phyloP scores from a whole-genome alignment of 306 rosid genomes.

The Betula pendula region DNA sequence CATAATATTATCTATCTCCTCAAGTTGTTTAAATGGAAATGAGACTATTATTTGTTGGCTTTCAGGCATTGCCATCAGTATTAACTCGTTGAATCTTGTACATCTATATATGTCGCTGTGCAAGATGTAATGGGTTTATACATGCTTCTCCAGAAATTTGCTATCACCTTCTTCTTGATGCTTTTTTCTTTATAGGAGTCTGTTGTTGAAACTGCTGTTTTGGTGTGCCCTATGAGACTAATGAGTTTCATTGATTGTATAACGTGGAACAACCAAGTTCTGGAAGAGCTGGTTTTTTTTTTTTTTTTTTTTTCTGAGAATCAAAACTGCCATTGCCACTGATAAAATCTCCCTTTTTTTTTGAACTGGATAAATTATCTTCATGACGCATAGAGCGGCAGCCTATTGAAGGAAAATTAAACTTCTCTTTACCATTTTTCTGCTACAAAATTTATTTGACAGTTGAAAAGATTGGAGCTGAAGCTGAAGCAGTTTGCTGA shows the following conservation, averaged over 20 bases:
- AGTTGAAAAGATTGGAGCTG: conserved; percentile 96
- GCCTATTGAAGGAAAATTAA: not conserved
- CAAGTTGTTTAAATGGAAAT: not conserved
- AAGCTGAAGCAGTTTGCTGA: conserved; percentile 99
- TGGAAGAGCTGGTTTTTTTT: conserved; percentile 1
- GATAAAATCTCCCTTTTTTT: not conserved
- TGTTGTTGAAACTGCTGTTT: not conserved
- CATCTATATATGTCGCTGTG: not conserved
- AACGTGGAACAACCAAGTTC: not conserved
- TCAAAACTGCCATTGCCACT: conserved; percentile 1
- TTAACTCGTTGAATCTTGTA: not conserved
- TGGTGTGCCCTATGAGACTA: not conserved
- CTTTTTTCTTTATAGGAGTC: not conserved
- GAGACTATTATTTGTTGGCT: not conserved
- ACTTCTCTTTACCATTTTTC: not conserved
- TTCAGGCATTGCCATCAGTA: not conserved
- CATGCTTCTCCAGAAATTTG: not conserved
- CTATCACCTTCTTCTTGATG: not conserved
- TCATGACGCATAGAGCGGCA: not conserved
- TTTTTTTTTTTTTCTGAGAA: not conserved
- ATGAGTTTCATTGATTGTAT: not conserved
- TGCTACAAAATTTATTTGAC: conserved; percentile 29
- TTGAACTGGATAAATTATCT: not conserved
- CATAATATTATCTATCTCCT: not conserved
- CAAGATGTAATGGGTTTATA: not conserved